Base-by-base conservation (phyloP, 257 asterid genomes). In the Solanum arcanum region DNA sequence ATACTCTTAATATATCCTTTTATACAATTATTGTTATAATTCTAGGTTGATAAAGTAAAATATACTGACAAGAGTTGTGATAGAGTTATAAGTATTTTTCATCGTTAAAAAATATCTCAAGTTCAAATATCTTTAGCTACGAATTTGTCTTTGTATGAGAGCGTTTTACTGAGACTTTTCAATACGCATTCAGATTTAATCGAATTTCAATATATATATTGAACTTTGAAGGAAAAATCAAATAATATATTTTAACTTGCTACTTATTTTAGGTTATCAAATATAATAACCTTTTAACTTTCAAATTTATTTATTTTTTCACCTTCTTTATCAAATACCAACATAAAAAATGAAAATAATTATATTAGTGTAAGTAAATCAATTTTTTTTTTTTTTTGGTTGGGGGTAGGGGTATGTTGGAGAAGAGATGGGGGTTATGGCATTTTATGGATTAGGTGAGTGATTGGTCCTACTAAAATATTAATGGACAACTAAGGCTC, bases 401-500 rank as follows among this genome's bases (percentile, higher is more conserved):
- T 3, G 12, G 14, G 8, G 8, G 0, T 5, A 1, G 21, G 14
- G 14, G 14, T 15, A 46, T 5, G 69, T 5, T 29, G 85, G 20
- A 18, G 47, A 76, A 73, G 77, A 14, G 74, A 72, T 62, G 25
- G 88, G 91, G 90, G 87, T 82, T 85, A 90, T 90, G 92, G 90
- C 89, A 87, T 89, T 46, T 83, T 89, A 80, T 76, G 92, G 87
- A 81, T 88, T 90, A 87, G 93, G 92, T 89, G 88, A 88, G 86
- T 76, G 29, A 33, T 87, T 64, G 90, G 90, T 84, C 90, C 91
- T 92, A 89, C 52, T 49, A 86, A 83, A 81, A 86, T 86, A 87
- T 89, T 75, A 89, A 91, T 90, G 93, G 90, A 90, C 92, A 91
- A 88, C 93, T 89, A 89, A 89, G 90, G 91, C 78, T 74, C 52